These are phyloP conservation scores for Berkeleyomyces basicola DNA, from an alignment of 2,329 filamentous ascomycete genomes.

Conservation along the genomic window DNA sequence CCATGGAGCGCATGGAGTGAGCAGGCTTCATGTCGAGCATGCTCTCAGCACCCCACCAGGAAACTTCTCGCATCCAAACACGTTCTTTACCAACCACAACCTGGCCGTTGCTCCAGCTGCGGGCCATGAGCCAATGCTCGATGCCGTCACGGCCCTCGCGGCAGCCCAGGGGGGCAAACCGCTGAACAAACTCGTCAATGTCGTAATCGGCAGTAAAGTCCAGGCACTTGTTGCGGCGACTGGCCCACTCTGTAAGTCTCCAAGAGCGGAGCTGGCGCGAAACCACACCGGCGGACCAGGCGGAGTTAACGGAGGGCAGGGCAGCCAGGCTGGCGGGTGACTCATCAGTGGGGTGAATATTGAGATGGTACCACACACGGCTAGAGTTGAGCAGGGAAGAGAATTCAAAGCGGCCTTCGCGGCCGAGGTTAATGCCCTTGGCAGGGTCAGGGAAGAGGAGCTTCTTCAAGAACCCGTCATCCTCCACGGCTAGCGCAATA, in stretches of 20 bases:
- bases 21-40: constrained; percentile 80
- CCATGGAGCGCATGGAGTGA: constrained; percentile 23
- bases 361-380: constrained; percentile 88
- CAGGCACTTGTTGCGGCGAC: constrained; percentile 73
- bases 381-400: constrained; percentile 60
- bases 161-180: constrained; percentile 73
- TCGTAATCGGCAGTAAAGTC: constrained; percentile 98
- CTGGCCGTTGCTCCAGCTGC: constrained; percentile 96
- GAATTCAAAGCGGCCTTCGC: constrained; percentile 63
- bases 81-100: constrained; percentile 81
- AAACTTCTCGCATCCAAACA: constrained; percentile 84
- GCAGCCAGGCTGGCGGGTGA: constrained; percentile 58
- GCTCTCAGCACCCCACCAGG: constrained; percentile 96
- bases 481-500: constrained; percentile 63
- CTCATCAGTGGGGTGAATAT: constrained; percentile 81
- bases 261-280: constrained; percentile 86
- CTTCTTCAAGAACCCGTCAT: constrained; percentile 66
- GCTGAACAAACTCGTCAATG: constrained; percentile 71
- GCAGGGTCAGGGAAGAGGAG: constrained; percentile 64
- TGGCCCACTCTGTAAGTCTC: constrained; percentile 92
- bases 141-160: constrained; percentile 82
- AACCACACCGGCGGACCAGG: constrained; percentile 85
- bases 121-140: constrained; percentile 83
- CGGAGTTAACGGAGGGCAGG: constrained; percentile 53
- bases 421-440: constrained; percentile 67